These are phyloP conservation scores for Dendrobium huoshanense DNA, from an alignment of 106 monocot species.

Conservation along the genomic window DNA sequence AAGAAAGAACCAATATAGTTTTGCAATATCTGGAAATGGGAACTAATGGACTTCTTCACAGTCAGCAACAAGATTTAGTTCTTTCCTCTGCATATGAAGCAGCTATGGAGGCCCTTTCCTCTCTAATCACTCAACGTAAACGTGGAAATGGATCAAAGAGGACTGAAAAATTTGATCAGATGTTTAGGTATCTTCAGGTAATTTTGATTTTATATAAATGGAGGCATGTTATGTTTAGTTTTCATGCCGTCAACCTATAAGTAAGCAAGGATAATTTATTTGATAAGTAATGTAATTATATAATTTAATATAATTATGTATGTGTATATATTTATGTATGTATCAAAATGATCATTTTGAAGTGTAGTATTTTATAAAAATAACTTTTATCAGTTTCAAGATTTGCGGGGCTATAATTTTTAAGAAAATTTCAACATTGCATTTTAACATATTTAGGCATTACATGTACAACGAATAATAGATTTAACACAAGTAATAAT, in stretches of 20 bases:
- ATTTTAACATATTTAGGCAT: too few species aligned
- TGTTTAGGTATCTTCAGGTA: conserved; percentile 60
- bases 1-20: neutral
- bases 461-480: too few species aligned
- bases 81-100: conserved; percentile 47
- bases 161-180: conserved; percentile 30
- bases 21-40: conserved; percentile 20
- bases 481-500: too few species aligned
- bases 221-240: neutral
- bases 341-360: too few species aligned
- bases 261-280: neutral
- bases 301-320: too few species aligned
- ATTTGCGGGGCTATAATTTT: too few species aligned
- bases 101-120: conserved; percentile 73
- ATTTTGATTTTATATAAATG: neutral
- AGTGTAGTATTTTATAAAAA: too few species aligned
- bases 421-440: too few species aligned
- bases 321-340: too few species aligned
- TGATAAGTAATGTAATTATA: too few species aligned
- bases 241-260: neutral
- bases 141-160: conserved; percentile 38
- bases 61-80: neutral
- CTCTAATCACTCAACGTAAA: conserved; percentile 41
- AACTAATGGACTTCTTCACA: conserved; percentile 11
- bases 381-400: too few species aligned